Base-by-base conservation (phyloP, 352 stramenopile genomes). In the Phytophthora macrochlamydospora region DNA sequence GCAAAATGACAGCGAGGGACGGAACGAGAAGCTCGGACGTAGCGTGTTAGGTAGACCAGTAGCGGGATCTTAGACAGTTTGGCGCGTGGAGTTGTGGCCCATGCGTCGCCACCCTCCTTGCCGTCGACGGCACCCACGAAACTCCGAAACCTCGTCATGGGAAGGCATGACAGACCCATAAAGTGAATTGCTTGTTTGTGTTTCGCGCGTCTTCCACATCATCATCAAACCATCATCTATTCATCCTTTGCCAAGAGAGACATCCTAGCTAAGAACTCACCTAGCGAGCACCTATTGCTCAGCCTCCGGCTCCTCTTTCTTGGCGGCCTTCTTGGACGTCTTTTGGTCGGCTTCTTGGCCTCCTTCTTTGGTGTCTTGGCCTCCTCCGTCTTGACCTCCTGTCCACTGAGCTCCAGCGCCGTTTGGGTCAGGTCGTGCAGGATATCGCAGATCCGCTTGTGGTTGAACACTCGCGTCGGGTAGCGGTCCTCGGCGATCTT, bases 371-470 rank as follows among this genome's bases (percentile, higher is more conserved):
- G 12, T 29, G 43, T 49, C 43, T 49, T 49, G 4, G 7, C 18
- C 3, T 13, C 40, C 14, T 33, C 45, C 45, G 28, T 14, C 46
- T 52, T 33, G 24, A 52, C 55, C 52, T 74, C 51, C 59, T 85
- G 66, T 13, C 67, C 66, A 46, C 81, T 89, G 43, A 92, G 70
- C 60, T 92, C 72, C 60, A 86, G 71, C n/a, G 85, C 79, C 30
- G 83, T 87, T 62, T 86, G 63, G 40, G 85, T 92, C 31, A 94
- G 74, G 51, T 94, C 84, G 49, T 76, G 83, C 67, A 94, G 71
- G 62, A 94, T 89, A 56, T 91, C 86, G 65, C 86, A 94, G 59
- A 94, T 77, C 12, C 86, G 82, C 78, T 94, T 92, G 81, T 94
- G 86, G 79, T 94, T 94, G 73, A 81, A 78, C 62, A 94, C 84